Evolutionary conservation across 352 stramenopile species (phyloP), one percentile per base, ranked within the genome.

Genomic region (Phytophthora litchii): DNA sequence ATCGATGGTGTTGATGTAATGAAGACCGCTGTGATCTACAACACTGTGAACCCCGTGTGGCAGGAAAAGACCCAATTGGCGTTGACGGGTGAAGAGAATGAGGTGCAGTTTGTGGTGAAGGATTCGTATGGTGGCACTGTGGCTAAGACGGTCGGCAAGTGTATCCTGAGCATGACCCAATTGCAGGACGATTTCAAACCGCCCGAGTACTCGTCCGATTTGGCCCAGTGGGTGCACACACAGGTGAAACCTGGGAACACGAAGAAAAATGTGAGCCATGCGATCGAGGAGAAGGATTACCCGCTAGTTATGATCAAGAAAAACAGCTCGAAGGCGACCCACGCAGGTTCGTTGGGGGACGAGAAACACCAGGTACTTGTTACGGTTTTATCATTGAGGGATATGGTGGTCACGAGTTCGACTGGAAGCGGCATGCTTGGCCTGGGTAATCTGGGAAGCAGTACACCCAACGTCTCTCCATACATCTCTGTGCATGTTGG

Each of bases 31-130:
- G 74, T 92, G n/a, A 63, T 95, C 21, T 95, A 94, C 72, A 92
- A 92, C 57, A 94, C 86, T 3, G 62, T 89, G 8, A 95, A 95
- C 50, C 86, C 86, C 1, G 61, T 87, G 23, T 95, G 86, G 86
- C 67, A 91, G 32, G 84, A 92, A 58, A 91, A 89, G 55, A 79
- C 64, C 1, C 72, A 92, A 40, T 16, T 90, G 2, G 80, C 64
- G 9, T 38, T 89, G 21, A 80, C 75, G 1, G 78, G 80, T 5
- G 63, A 66, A 0, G 83, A 89, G 49, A 62, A 78, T 11, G 79
- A 86, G 29, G 58, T 95, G 23, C 77, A 89, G 57, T 80, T 95
- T 38, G 82, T 92, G 9, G 86, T 95, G 27, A 92, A 92, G 58
- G 84, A 95, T 51, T 92, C 86, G 29, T 95, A 91, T 50, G 81